Conservation (phyloP, 768 basidiomycete genomes). For the Macrolepiota albuminosa region DNA sequence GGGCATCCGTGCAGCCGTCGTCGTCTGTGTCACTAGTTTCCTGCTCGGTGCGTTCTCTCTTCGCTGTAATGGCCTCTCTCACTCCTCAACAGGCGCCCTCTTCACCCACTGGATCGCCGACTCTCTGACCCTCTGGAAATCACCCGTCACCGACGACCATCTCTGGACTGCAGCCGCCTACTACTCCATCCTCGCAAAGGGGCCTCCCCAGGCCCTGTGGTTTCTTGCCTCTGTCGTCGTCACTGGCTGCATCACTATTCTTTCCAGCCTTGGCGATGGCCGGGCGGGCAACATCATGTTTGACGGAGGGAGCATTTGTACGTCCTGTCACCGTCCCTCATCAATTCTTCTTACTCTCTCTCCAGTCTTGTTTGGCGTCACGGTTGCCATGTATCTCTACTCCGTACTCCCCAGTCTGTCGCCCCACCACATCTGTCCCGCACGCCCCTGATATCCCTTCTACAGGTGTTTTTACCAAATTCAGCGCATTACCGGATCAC, state of each 20-base stretch:
- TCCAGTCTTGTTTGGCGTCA: conserved; percentile 70
- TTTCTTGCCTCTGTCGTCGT: conserved; percentile 50
- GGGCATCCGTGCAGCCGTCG: conserved; percentile 69
- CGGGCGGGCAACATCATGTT: conserved; percentile 87
- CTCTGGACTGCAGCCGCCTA: conserved; percentile 81
- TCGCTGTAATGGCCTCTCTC: neutral
- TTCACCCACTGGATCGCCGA: conserved; percentile 95
- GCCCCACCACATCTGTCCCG: neutral
- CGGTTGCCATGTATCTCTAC: conserved; percentile 67
- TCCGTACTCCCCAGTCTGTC: conserved; percentile 77
- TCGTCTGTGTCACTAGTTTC: conserved; percentile 76
- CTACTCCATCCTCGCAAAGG: conserved; percentile 73
- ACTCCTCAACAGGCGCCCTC: conserved; percentile 44
- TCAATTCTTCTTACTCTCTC: neutral
- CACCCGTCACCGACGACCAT: conserved; percentile 79
- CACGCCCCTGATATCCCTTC: neutral
- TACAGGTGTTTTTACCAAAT: conserved; percentile 55
- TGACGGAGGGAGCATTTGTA: conserved; percentile 85
- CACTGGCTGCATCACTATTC: conserved; percentile 61
- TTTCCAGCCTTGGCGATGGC: conserved; percentile 76
- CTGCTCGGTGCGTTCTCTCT: conserved; percentile 54
- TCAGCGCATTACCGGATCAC: conserved; percentile 52
- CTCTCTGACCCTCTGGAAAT: conserved; percentile 85
- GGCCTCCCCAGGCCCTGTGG: conserved; percentile 52
- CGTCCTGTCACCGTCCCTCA: conserved; percentile 22